Conservation (phyloP, 73 alveolate genomes). For the Tetrahymena malaccensis region DNA sequence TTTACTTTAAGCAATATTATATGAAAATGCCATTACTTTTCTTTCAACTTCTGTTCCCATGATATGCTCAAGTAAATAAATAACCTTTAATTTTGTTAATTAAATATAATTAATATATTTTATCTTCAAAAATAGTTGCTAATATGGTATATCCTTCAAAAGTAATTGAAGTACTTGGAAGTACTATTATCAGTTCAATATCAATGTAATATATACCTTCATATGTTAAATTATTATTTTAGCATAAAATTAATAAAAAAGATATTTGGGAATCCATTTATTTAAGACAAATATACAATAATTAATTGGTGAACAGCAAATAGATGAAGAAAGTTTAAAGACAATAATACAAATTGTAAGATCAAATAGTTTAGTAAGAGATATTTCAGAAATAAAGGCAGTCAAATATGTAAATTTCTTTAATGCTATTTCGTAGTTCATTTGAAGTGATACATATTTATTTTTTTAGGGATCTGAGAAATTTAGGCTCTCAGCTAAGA, state of each 20-base stretch:
- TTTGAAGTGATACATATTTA: not conserved
- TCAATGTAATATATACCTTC: not conserved
- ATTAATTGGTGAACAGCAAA: not conserved
- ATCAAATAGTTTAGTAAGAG: not conserved
- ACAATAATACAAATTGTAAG: not conserved
- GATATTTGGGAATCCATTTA: not conserved
- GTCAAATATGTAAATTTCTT: not conserved
- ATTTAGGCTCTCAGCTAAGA: not conserved
- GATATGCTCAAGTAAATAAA: not conserved
- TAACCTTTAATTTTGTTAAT: not conserved
- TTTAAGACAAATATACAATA: not conserved
- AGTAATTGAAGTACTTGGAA: not conserved
- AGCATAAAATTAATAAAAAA: not conserved
- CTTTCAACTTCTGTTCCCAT: not conserved
- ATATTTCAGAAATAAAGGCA: not conserved
- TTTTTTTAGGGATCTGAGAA: not conserved
- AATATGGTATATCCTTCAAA: not conserved
- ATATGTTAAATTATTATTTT: no score
- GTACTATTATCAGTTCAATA: not conserved
- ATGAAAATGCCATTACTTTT: not conserved
- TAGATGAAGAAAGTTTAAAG: not conserved
- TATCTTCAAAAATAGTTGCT: not conserved
- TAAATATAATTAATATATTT: not conserved
- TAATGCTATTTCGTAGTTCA: not conserved
- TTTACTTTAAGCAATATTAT: not conserved